Base-by-base conservation (phyloP, 2,329 filamentous ascomycete species). In the Penicillium thymicola region DNA sequence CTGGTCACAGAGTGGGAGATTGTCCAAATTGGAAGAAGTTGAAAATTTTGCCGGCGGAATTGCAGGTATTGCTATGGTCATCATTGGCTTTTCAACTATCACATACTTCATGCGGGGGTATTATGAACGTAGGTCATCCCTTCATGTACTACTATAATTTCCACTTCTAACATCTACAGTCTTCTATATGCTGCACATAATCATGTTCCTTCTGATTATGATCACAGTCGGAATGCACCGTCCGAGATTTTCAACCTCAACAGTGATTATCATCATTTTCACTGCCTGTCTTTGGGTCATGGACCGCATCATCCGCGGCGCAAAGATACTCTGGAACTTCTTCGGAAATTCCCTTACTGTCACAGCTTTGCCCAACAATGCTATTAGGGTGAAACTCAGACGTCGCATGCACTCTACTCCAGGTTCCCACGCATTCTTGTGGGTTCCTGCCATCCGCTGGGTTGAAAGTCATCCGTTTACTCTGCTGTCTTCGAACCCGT, bases 171-270 rank as follows among this genome's bases (percentile, higher is more conserved):
- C 3, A 13, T 18, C 11, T n/a, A 13, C 34, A 59, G 57, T 58
- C 40, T 59, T 59, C 45, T 59, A 59, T 23, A 27, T 58, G 43
- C 44, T 54, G 5, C 57, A 59, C 28, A 18, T 59, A 10, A 4
- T 45, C 30, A 51, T 59, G 30, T 59, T 59, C 44, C 18, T 58
- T 27, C 41, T 59, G 30, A 59, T 59, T 36, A 37, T 58, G 13
- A 51, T 59, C 27, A 59, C 42, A 28, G 30, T 54, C 18, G 57
- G 37, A 23, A 55, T 59, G 55, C 57, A 59, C 23, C 55, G 57
- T 34, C 57, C 57, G 5, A 46, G 50, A 9, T 50, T 59, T 23
- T 55, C 55, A 13, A 58, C 23, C 10, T 55, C 50, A 18, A 27
- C 55, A 2, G 6, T 59, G 40, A 41, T 54, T 6, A 55, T 59